Evolutionary conservation across 106 monocot species (phyloP), one percentile per base, ranked within the genome.

Genomic region (Platanthera zijinensis): DNA sequence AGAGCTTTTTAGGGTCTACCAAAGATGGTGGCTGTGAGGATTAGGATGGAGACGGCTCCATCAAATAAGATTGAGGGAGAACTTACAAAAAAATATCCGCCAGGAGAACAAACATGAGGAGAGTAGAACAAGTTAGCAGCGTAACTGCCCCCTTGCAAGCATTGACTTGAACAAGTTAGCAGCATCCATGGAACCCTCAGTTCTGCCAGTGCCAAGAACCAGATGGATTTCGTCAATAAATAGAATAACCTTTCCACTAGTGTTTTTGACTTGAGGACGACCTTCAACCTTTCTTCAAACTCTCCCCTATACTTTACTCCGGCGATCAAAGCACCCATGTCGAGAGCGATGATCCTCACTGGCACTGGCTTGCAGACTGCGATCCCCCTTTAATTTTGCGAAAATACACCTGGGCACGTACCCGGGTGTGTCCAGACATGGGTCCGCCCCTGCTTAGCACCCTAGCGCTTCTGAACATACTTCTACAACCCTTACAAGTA

Each of bases 191-290:
- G 86, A 84, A 9, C 89, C 89, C 57, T 92, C 89, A 0, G 82
- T 87, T 12, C 80, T 72, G 5, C 86, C 92, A 51, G 86, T 89
- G 0, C 89, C 83, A 19, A 92, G 87, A 28, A 92, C 87, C 13
- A 92, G 81, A 80, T 92, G 92, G 46, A 92, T 83, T 77, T 92
- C 92, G 61, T 92, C 87, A 28, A 92, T 87, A 73, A 92, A 92
- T 9, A 92, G 81, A 39, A 89, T 85, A 50, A 92, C 89, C 75
- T 87, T 92, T 47, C 92, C 92, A 5, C 84, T 73, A 1, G 92
- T 76, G 15, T 85, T 85, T 51, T 92, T 89, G 1, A 89, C 53
- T 92, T 89, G 10, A 92, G 79, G 30, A 92, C 87, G 1, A 89
- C 67, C 56, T 89, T 87, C 32, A 92, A 75, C 76, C 92, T 78